Evolutionary conservation across 129 eudicot genomes (phyloP), one percentile per base, ranked within the genome.

Genomic region (Saussurea involucrata): DNA sequence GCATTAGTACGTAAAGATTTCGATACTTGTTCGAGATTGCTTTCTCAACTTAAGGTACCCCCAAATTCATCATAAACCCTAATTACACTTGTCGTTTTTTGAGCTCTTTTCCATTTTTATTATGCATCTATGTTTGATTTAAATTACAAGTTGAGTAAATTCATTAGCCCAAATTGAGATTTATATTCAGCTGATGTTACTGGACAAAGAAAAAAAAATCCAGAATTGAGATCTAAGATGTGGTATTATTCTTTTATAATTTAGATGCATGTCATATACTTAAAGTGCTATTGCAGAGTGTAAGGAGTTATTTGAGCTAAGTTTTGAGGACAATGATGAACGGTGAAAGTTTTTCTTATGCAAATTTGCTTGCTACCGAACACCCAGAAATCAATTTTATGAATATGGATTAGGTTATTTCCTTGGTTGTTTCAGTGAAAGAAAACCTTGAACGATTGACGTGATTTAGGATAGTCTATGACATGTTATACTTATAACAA

Each of bases 31-130:
- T 74, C 85, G 46, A 83, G 37, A 6, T 89, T 92, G 29, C 94
- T 95, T 18, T 88, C 96, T 20, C 92, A 89, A 63, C 97, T 91
- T 63, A 91, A 95, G 97, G 97, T 95, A 80, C n/a, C 72, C 22
- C 46, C 31, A 24, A 61, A 24, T n/a, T 71, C 63, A 36, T 36
- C 65, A 31, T 64, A 33, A 66, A 63, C 81, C 75, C 82, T 49
- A 53, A 74, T 63, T 22, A 2, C 24, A 25, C 33, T 78, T 21
- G 2, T 3, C 10, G 13, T 60, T 21, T 60, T 2, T n/a, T n/a
- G n/a, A 2, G 4, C 8, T 33, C n/a, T 20, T 36, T 21, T 57
- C 36, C 29, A 8, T 61, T 63, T 21, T 12, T 74, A 13, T 68
- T 81, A 21, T 22, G 60, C 21, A 4, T 31, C 1, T 22, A 1